Percentiles rank a stretch among this genome's conserved stretches.
These are phyloP conservation scores for Calcarisporium arbuscula DNA, from an alignment of 2,329 filamentous ascomycete genomes.

Conservation along the genomic window DNA sequence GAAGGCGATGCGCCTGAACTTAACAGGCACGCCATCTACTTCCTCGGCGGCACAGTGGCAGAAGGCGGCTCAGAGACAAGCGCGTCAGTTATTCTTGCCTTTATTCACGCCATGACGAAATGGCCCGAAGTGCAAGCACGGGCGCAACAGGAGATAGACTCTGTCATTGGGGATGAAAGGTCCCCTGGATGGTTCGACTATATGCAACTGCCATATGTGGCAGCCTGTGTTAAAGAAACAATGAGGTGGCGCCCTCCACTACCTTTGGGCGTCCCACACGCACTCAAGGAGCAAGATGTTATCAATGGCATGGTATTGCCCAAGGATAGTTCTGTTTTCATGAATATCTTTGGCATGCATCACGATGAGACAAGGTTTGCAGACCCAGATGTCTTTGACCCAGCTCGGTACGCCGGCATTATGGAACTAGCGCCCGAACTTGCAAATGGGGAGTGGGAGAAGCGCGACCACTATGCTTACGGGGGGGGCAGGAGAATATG, in stretches of 20 bases:
- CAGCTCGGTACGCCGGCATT: slow-evolving; percentile 16
- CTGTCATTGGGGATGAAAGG: slow-evolving; percentile 27
- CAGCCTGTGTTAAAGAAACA: slow-evolving; percentile 33
- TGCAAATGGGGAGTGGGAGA: slow-evolving; percentile 23
- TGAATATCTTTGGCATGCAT: slow-evolving; percentile 25
- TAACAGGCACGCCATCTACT: slow-evolving; percentile 27
- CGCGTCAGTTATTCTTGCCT: slow-evolving; percentile 25
- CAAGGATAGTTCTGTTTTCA: slow-evolving; percentile 28
- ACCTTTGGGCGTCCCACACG: slow-evolving; percentile 28
- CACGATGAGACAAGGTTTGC: slow-evolving; percentile 3
- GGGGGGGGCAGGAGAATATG: slow-evolving; percentile 52
- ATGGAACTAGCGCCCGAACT: slow-evolving; percentile 22
- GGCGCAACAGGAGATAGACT: slow-evolving; percentile 35
- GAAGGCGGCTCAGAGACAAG: slow-evolving; percentile 30
- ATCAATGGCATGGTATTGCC: slow-evolving; percentile 34
- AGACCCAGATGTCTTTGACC: slow-evolving; percentile 7
- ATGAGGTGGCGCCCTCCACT: slow-evolving; percentile 34
- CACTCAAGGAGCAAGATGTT: slow-evolving; percentile 29
- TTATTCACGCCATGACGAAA: slow-evolving; percentile 35
- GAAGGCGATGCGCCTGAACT: slow-evolving; percentile 18
- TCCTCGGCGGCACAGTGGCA: slow-evolving; percentile 27
- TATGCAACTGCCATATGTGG: slow-evolving; percentile 31
- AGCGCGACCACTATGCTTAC: slow-evolving; percentile 48
- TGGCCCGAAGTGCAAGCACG: slow-evolving; percentile 28
- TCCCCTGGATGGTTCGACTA: slow-evolving; percentile 31